Evolutionary conservation across 306 rosid genomes (phyloP).

Genomic region (Dicorynia guianensis): DNA sequence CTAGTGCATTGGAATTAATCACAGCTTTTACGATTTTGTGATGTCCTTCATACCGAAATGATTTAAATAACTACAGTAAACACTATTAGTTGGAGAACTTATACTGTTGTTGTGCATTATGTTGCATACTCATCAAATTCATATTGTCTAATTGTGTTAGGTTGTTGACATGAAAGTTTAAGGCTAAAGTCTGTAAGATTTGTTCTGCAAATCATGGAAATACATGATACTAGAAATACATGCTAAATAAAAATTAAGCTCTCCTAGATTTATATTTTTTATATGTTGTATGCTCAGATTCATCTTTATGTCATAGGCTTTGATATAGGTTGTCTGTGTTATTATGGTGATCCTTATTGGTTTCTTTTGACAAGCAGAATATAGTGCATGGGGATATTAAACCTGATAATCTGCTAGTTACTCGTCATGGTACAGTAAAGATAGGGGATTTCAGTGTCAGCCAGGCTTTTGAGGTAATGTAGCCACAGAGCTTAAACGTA

Average conservation of each 20-base stretch:
- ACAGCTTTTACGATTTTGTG: background rate
- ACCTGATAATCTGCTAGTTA: conserved; percentile 92
- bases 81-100: background rate
- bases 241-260: background rate
- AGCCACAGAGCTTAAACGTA: conserved; percentile 23
- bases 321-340: conserved; percentile 19
- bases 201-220: background rate
- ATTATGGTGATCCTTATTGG: background rate
- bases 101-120: background rate
- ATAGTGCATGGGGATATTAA: conserved; percentile 97
- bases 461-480: conserved; percentile 95
- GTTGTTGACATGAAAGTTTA: background rate
- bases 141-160: conserved; percentile 13
- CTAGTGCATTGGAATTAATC: background rate
- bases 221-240: background rate
- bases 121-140: background rate
- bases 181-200: conserved; percentile 7
- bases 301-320: conserved; percentile 29
- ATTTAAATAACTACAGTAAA: conserved; percentile 21
- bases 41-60: background rate
- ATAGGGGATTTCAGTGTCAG: conserved; percentile 99
- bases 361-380: conserved; percentile 65
- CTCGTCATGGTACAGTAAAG: conserved; percentile 79
- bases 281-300: background rate
- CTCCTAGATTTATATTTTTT: background rate